phyloP scores from a whole-genome alignment of 257 asterid genomes.

The Anisodus acutangulus region DNA sequence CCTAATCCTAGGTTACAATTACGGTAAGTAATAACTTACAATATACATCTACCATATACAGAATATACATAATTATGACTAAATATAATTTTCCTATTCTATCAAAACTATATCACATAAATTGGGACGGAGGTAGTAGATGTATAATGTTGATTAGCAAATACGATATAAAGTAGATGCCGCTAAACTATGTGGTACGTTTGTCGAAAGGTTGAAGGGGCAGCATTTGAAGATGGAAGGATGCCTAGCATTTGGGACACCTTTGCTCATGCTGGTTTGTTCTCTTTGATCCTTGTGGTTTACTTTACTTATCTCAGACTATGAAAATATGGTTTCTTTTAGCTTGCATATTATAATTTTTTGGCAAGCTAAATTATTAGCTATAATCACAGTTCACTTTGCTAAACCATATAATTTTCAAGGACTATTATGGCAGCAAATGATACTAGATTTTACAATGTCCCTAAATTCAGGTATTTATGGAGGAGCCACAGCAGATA shows the following conservation, averaged over 20 bases:
- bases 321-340: not conserved
- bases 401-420: not conserved
- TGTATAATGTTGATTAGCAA: not conserved
- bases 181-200: not conserved
- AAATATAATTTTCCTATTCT: no score
- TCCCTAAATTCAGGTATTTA: not conserved
- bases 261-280: conserved; percentile 48
- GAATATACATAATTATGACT: no score
- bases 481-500: conserved; percentile 37
- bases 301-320: not conserved
- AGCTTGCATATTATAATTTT: not conserved
- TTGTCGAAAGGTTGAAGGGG: conserved; percentile 47
- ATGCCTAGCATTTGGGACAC: conserved; percentile 58
- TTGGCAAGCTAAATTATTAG: not conserved
- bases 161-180: not conserved
- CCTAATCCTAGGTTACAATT: no score
- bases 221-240: conserved; percentile 55
- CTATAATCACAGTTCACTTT: not conserved
- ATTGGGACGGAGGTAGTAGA: not conserved
- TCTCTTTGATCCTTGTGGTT: not conserved
- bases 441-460: not conserved
- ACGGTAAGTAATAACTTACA: no score
- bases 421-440: not conserved
- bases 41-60: no score
- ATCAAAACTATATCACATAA: no score